A percentile compares a stretch with the other conserved stretches of the same genome.
Evolutionary conservation across 257 asterid genomes (phyloP).

Genomic region (Schizonepeta tenuifolia): DNA sequence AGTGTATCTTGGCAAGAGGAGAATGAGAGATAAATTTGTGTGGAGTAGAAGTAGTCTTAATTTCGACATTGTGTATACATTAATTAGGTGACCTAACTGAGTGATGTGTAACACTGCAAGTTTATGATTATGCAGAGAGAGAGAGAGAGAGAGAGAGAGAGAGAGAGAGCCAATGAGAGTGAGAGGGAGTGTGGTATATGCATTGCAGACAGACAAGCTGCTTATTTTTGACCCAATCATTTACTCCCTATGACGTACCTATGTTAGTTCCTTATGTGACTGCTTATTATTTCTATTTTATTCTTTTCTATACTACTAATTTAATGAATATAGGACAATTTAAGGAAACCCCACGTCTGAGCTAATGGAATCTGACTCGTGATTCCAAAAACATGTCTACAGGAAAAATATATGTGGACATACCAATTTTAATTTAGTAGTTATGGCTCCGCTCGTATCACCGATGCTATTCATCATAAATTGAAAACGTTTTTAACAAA

Average conservation of each 20-base stretch:
- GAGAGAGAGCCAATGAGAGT: constrained; percentile 22
- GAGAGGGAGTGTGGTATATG: constrained; percentile 19
- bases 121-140: neutral
- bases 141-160: neutral
- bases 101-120: neutral
- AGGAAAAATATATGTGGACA: constrained; percentile 4
- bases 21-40: neutral
- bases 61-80: too few relatives aligned
- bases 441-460: constrained; percentile 15
- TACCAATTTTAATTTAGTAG: neutral
- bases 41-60: too few relatives aligned
- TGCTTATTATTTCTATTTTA: neutral
- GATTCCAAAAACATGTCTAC: constrained; percentile 14
- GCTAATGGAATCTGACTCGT: constrained; percentile 38
- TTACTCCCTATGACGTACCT: constrained; percentile 30
- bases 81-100: constrained; percentile 29
- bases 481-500: neutral
- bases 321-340: constrained; percentile 18
- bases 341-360: constrained; percentile 12
- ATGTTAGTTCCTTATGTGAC: constrained; percentile 38
- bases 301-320: neutral
- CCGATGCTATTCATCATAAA: constrained; percentile 16
- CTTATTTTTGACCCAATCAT: constrained; percentile 30
- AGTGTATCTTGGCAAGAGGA: too few relatives aligned
- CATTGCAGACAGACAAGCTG: constrained; percentile 8